These are phyloP conservation scores for Scenedesmus sp. DNA, from an alignment of 163 green algal species.

Conservation along the genomic window DNA sequence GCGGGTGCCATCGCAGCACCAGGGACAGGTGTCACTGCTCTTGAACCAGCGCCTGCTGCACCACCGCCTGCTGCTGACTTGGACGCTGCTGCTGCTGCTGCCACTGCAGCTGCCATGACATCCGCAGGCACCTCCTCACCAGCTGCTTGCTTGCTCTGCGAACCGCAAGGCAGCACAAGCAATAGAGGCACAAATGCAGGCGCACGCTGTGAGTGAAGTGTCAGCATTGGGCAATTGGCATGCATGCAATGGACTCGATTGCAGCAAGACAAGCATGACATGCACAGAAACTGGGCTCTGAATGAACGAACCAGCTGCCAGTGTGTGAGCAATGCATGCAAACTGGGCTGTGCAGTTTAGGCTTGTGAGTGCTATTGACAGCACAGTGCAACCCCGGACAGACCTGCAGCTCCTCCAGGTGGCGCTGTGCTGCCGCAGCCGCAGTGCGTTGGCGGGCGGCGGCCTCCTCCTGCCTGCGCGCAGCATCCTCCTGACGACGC, in stretches of 20 bases:
- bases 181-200: neutral
- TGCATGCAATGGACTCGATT: neutral
- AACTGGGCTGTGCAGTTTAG: no score
- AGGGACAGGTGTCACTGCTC: neutral
- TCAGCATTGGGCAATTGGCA: neutral
- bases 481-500: constrained; percentile 7
- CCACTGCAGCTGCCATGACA: constrained; percentile 35
- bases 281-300: no score
- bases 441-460: constrained; percentile 50
- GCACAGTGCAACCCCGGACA: neutral
- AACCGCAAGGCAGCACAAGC: neutral
- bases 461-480: constrained; percentile 58
- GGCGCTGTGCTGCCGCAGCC: constrained; percentile 58
- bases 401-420: constrained; percentile 56
- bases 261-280: neutral
- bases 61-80: constrained; percentile 1
- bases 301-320: no score
- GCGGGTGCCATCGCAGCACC: constrained; percentile 3
- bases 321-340: no score
- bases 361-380: no score
- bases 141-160: neutral
- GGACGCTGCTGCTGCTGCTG: neutral
- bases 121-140: constrained; percentile 25
- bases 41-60: neutral
- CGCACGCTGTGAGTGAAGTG: neutral